phyloP scores from a whole-genome alignment of 345 rosid species.

The Salix brachista region DNA sequence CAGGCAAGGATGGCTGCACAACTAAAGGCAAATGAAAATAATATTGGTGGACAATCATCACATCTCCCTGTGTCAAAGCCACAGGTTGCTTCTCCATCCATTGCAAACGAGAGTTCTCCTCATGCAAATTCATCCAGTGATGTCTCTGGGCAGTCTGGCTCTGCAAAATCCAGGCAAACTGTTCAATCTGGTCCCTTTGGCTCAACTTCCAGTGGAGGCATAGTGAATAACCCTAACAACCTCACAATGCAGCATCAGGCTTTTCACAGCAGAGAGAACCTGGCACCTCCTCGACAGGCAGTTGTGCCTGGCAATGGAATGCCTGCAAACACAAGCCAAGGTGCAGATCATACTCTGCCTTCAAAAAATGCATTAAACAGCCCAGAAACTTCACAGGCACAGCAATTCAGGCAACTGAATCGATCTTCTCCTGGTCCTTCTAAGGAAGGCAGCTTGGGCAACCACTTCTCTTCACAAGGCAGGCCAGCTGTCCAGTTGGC shows the following conservation, averaged over 20 bases:
- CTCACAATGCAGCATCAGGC: constrained; percentile 55
- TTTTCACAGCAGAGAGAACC: constrained; percentile 63
- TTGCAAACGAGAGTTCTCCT: constrained; percentile 66
- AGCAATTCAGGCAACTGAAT: constrained; percentile 57
- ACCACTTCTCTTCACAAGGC: constrained; percentile 41
- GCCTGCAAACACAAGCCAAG: constrained; percentile 50
- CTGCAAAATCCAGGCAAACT: constrained; percentile 58
- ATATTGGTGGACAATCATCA: constrained; percentile 43
- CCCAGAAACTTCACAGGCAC: constrained; percentile 58
- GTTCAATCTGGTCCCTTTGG: constrained; percentile 48
- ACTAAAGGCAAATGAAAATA: constrained; percentile 67
- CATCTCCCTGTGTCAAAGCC: constrained; percentile 58
- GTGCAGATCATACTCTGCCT: constrained; percentile 50
- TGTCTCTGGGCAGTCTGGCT: constrained; percentile 70
- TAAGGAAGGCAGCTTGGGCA: constrained; percentile 42
- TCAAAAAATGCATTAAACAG: constrained; percentile 44
- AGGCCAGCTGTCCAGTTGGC: constrained; percentile 51
- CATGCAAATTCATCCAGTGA: constrained; percentile 77
- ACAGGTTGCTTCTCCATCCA: constrained; percentile 63
- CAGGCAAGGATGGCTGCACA: constrained; percentile 83
- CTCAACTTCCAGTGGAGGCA: constrained; percentile 49
- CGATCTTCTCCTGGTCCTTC: constrained; percentile 50
- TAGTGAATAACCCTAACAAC: constrained; percentile 38
- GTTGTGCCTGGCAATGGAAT: constrained; percentile 58
- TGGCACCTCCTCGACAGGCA: constrained; percentile 51